These are phyloP conservation scores for Eucalyptus marginata DNA, from an alignment of 345 rosid genomes.

Conservation along the genomic window DNA sequence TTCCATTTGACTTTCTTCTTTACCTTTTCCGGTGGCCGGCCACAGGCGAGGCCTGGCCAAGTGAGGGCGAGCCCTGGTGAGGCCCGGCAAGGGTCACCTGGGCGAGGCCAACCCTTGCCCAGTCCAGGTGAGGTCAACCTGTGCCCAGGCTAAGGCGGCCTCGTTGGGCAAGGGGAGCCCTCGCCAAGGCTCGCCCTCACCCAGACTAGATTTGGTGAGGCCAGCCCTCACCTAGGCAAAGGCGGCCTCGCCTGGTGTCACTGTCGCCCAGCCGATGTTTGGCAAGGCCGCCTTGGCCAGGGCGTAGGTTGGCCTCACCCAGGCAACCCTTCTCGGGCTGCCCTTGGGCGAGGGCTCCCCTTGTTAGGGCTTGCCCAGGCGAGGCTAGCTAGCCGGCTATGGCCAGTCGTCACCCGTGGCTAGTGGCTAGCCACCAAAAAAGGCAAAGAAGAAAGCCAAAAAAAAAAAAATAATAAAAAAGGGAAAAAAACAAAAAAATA, in stretches of 20 bases:
- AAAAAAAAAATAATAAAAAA: rapidly evolving
- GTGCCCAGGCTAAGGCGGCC: too few species aligned
- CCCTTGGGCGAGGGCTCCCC: rapidly evolving
- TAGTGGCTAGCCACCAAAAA: rapidly evolving
- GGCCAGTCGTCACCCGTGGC: rapidly evolving
- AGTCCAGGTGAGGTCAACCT: too few species aligned
- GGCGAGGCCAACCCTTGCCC: too few species aligned
- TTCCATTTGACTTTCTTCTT: too few species aligned
- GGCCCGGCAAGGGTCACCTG: rapidly evolving
- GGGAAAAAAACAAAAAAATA: too few species aligned
- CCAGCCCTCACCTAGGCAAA: too few species aligned
- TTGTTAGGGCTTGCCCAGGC: rapidly evolving
- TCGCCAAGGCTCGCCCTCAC: rapidly evolving
- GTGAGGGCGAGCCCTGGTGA: rapidly evolving
- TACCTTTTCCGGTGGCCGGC: rapidly evolving
- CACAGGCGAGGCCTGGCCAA: rapidly evolving
- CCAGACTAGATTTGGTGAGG: too few species aligned
- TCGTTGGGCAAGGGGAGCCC: too few species aligned
- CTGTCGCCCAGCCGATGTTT: rapidly evolving
- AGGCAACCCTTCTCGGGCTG: rapidly evolving
- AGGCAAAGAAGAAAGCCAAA: too few species aligned
- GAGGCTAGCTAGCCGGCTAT: too few species aligned
- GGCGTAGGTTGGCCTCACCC: rapidly evolving
- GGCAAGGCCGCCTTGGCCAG: rapidly evolving
- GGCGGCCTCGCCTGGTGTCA: rapidly evolving